A percentile compares a stretch with the other conserved stretches of the same genome.
Evolutionary conservation across 768 basidiomycete species (phyloP).

Genomic region (Pisolithus marmoratus): DNA sequence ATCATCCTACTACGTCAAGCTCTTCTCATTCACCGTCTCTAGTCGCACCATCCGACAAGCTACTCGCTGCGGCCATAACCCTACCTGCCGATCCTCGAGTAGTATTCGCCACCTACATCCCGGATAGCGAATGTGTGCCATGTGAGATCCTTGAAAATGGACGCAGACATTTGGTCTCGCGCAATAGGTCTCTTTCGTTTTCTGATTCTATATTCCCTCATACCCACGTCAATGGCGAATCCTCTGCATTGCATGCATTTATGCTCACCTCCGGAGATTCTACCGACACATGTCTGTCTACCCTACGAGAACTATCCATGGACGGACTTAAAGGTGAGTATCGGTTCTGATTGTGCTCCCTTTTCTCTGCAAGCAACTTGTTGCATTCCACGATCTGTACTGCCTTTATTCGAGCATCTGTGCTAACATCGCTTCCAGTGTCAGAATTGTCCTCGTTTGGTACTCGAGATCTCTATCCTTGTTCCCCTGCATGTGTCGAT

Average conservation of each 20-base stretch:
- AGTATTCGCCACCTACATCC: constrained; percentile 40
- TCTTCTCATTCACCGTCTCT: constrained; percentile 21
- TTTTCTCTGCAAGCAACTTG: not conserved
- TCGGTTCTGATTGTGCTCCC: not conserved
- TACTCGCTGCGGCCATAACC: constrained; percentile 44
- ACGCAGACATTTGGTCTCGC: constrained; percentile 42
- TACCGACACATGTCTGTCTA: constrained; percentile 24
- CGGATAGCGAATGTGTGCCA: constrained; percentile 19
- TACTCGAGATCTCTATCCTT: constrained; percentile 48
- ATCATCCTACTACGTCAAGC: constrained; percentile 4
- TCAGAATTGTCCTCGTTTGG: constrained; percentile 39
- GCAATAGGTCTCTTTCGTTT: constrained; percentile 34
- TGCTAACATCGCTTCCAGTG: constrained; percentile 28
- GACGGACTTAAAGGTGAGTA: constrained; percentile 50
- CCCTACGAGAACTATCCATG: constrained; percentile 36
- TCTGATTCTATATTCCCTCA: constrained; percentile 47
- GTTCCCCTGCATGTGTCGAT: constrained; percentile 42
- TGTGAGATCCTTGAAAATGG: constrained; percentile 50
- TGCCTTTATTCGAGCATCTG: not conserved
- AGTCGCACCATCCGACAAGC: constrained; percentile 32
- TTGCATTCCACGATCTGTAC: not conserved
- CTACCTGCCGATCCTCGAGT: constrained; percentile 41
- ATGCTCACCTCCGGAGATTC: constrained; percentile 35
- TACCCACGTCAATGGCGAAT: constrained; percentile 39
- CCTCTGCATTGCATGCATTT: constrained; percentile 56